Evolutionary conservation across 2,329 filamentous ascomycete genomes (phyloP), one percentile per base, ranked within the genome.

Genomic region (Curvularia sp.): DNA sequence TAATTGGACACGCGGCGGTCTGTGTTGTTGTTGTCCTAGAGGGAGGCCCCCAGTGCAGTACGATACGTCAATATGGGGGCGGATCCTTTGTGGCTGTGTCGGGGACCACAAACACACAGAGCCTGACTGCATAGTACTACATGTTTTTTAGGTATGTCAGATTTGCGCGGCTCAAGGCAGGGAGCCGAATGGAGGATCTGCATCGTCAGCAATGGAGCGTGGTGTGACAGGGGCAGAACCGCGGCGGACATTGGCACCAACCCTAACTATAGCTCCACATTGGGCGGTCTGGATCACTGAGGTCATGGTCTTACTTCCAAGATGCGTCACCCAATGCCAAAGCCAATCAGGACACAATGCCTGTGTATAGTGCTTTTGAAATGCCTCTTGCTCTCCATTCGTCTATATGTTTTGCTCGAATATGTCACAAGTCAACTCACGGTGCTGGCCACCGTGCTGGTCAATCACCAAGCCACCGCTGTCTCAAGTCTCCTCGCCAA

Each of bases 401-500:
- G 52, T 63, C 60, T 65, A 63, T 63, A 57, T 64, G 57, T 54
- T 64, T 39, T 26, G 41, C 55, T 52, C 28, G 20, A 58, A 64
- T 44, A 53, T 52, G 15, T 54, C 53, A 49, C 50, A 57, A 39
- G 42, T 33, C 30, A 41, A 51, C 55, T 33, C 54, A 52, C 42
- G 20, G 20, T 47, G 13, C 13, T 28, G 10, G 24, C 22, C 49
- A 47, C 48, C 43, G n/a, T 15, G 20, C 53, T 54, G 12, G 42
- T 41, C 39, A 26, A 7, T 28, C 52, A 50, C 48, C 33, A 55
- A 56, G 33, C 49, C 30, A 31, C 44, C 55, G 28, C 20, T 24
- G 28, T 49, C 53, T 35, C 46, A 46, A 55, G 49, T 22, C 47
- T 50, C 41, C 43, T 31, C 24, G 20, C 50, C 31, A 48, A 49